Percentiles rank a stretch among this genome's conserved stretches.
Conservation (phyloP, 768 basidiomycete species). For the Lactarius psammicola region DNA sequence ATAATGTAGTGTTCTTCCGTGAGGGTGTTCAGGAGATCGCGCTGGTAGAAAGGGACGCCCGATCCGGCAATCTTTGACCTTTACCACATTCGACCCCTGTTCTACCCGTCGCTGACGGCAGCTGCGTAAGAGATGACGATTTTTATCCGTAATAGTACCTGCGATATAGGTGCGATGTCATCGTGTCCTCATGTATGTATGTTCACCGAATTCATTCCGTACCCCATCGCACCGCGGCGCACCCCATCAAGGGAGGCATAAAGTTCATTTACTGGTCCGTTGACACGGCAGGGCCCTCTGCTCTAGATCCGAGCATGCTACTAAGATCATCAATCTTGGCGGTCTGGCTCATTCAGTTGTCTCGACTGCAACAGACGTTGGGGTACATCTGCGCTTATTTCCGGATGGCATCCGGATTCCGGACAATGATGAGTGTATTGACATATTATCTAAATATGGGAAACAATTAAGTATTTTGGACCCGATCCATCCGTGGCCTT, state of each 20-base stretch:
- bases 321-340: not conserved
- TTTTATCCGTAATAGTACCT: not conserved
- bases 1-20: constrained; percentile 83
- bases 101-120: not conserved
- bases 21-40: constrained; percentile 83
- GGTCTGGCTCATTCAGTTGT: not conserved
- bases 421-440: not conserved
- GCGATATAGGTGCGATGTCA: not conserved
- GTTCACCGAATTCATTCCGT: not conserved
- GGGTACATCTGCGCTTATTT: constrained; percentile 7
- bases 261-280: not conserved
- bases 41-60: constrained; percentile 62
- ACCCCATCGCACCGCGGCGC: not conserved
- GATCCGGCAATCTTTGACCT: constrained; percentile 28
- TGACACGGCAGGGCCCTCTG: not conserved
- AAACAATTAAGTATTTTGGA: not conserved
- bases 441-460: not conserved
- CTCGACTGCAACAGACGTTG: constrained; percentile 4
- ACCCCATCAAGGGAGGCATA: not conserved
- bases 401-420: not conserved
- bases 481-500: too few relatives aligned
- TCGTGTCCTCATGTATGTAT: constrained; percentile 10
- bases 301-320: not conserved
- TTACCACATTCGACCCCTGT: not conserved
- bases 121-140: not conserved